Evolutionary conservation across 2,329 filamentous ascomycete genomes (phyloP).

Genomic region (Zarea fungicola): DNA sequence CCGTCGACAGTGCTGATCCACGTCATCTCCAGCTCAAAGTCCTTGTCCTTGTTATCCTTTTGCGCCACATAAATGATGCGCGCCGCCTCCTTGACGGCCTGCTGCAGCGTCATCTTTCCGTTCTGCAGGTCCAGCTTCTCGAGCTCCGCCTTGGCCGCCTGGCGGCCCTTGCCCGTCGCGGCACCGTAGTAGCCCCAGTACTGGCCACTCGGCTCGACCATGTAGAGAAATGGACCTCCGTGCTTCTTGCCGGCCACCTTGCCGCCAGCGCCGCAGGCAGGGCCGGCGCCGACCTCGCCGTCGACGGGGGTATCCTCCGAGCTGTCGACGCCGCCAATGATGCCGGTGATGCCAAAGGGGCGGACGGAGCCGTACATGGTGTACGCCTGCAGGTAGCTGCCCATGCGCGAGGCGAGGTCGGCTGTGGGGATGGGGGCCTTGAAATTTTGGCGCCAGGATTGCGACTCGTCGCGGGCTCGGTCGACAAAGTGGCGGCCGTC

Average conservation of each 20-base stretch:
- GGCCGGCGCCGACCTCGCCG: slow-evolving; percentile 81
- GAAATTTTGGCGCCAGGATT: slow-evolving; percentile 86
- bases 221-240: slow-evolving; percentile 91
- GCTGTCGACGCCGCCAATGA: slow-evolving; percentile 89
- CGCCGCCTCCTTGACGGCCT: slow-evolving; percentile 93
- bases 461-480: slow-evolving; percentile 88
- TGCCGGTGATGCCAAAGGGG: slow-evolving; percentile 93
- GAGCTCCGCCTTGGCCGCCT: slow-evolving; percentile 94
- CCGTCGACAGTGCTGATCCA: slow-evolving; percentile 86
- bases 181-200: slow-evolving; percentile 99
- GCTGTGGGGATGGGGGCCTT: slow-evolving; percentile 88
- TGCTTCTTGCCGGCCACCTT: slow-evolving; percentile 68
- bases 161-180: slow-evolving; percentile 92
- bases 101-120: slow-evolving; percentile 69
- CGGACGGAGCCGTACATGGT: slow-evolving; percentile 96
- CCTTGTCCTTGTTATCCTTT: slow-evolving; percentile 99
- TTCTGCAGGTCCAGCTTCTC: slow-evolving; percentile 91
- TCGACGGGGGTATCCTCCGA: slow-evolving; percentile 82
- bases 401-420: slow-evolving; percentile 87
- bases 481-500: slow-evolving; percentile 94
- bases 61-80: slow-evolving; percentile 96
- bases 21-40: slow-evolving; percentile 98
- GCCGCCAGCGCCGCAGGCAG: slow-evolving; percentile 73
- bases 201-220: slow-evolving; percentile 95
- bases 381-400: slow-evolving; percentile 93